These are phyloP conservation scores for sunflower (Helianthus annuus) DNA, from an alignment of 129 eudicot species.

Conservation along the genomic window HanXRQr2.0-SUNRISE NC_035446.2:6913435-6913934, in stretches of 20 bases:
- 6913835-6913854: no score
- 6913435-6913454: not conserved
- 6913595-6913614: not conserved
- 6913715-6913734: no score
- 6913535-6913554: not conserved
- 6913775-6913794: no score
- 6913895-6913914: not conserved
- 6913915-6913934: no score
- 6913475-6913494: not conserved
- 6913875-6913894: not conserved
- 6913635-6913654: constrained; percentile 39
- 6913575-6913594: not conserved
- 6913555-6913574: constrained; percentile 2
- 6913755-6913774: no score
- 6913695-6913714: constrained; percentile 62
- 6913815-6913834: no score
- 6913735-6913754: no score
- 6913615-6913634: not conserved
- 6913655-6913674: constrained; percentile 36
- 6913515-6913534: not conserved
- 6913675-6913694: constrained; percentile 54
- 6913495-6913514: not conserved
- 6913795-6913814: no score
- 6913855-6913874: not conserved
- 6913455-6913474: not conserved